phyloP scores from a whole-genome alignment of 768 basidiomycete genomes.

The Chalciporus pseudorubinellus region DNA sequence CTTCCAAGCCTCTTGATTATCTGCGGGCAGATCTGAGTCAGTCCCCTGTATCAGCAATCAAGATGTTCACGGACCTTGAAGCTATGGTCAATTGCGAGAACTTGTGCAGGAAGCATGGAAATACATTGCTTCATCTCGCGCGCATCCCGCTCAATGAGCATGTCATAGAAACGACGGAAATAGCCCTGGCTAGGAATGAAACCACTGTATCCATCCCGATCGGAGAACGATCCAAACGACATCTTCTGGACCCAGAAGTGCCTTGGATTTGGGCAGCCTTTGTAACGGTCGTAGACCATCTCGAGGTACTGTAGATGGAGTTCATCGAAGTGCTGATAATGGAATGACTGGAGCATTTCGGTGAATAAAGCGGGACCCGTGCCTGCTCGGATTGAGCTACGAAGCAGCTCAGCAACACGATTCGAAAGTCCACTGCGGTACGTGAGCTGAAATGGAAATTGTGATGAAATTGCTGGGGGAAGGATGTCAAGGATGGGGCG shows the following conservation, averaged over 20 bases:
- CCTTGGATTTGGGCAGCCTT: background rate
- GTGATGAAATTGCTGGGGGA: conserved; percentile 17
- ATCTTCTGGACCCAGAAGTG: background rate
- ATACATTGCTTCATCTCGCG: conserved; percentile 25
- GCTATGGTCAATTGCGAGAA: conserved; percentile 27
- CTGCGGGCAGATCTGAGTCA: conserved; percentile 8
- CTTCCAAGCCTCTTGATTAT: conserved; percentile 28
- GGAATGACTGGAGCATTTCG: conserved; percentile 15
- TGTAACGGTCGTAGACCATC: background rate
- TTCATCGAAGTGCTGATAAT: conserved; percentile 18
- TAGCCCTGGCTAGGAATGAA: conserved; percentile 22
- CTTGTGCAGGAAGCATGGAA: conserved; percentile 18
- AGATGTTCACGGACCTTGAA: conserved; percentile 15
- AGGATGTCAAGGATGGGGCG: conserved; percentile 17
- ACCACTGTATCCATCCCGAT: conserved; percentile 15
- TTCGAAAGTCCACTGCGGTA: conserved; percentile 20
- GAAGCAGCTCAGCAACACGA: conserved; percentile 13
- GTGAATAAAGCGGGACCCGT: conserved; percentile 25
- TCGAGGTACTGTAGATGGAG: conserved; percentile 10
- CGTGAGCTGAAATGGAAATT: conserved; percentile 24
- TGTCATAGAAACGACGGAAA: conserved; percentile 25
- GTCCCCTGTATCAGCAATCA: background rate
- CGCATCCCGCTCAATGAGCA: conserved; percentile 21
- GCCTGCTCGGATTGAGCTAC: conserved; percentile 20
- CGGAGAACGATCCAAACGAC: conserved; percentile 1